phyloP scores from a whole-genome alignment of 2,329 filamentous ascomycete species.

The Pyrenophora graminea region DNA sequence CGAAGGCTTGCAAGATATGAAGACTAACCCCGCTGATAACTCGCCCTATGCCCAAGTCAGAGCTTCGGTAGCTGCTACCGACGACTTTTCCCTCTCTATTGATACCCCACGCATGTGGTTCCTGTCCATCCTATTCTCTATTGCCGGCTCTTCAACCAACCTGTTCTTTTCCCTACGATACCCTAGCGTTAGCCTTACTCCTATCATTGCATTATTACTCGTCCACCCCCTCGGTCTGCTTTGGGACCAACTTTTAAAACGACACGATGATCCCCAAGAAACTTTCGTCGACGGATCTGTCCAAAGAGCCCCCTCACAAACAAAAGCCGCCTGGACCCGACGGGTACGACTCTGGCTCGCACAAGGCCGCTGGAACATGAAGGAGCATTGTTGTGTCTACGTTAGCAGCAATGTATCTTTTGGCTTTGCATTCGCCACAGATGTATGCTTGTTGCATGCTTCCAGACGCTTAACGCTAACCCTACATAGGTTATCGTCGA shows the following conservation, averaged over 20 bases:
- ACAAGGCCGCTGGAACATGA: constrained; percentile 83
- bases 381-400: constrained; percentile 86
- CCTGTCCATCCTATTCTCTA: constrained; percentile 76
- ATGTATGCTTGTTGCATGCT: constrained; percentile 53
- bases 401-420: constrained; percentile 90
- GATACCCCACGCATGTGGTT: constrained; percentile 88
- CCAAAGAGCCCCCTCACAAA: constrained; percentile 18
- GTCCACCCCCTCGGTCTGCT: constrained; percentile 81
- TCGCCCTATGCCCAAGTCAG: constrained; percentile 79
- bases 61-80: constrained; percentile 75
- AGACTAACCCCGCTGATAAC: constrained; percentile 64
- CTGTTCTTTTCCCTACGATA: constrained; percentile 89
- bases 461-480: constrained; percentile 13
- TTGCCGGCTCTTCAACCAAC: constrained; percentile 82
- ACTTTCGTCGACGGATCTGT: constrained; percentile 63
- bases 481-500: constrained; percentile 73
- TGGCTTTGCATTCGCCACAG: constrained; percentile 85
- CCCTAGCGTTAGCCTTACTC: constrained; percentile 86
- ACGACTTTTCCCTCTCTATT: constrained; percentile 78
- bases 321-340: constrained; percentile 29
- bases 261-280: constrained; percentile 58
- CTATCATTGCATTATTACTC: constrained; percentile 82
- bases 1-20: constrained; percentile 40
- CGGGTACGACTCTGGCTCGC: constrained; percentile 72
- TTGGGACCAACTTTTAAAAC: constrained; percentile 75